A percentile compares a stretch with the other conserved stretches of the same genome.
Evolutionary conservation across 345 rosid genomes (phyloP).

Genomic region (Rhodomyrtus tomentosa): DNA sequence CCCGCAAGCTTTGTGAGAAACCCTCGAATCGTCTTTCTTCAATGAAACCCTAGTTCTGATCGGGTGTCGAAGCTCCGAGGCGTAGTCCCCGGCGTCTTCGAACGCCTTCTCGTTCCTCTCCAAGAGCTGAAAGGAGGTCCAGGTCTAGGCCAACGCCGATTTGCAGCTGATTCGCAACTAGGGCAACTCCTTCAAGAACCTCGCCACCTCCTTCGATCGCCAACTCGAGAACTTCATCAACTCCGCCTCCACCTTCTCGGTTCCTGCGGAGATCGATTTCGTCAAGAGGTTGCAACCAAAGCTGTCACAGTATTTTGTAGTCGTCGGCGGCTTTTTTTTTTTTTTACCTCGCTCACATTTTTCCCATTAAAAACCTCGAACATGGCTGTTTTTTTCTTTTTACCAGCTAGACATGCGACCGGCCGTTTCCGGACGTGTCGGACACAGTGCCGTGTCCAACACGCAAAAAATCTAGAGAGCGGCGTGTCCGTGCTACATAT

Average conservation of each 20-base stretch:
- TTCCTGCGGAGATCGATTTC: constrained; percentile 59
- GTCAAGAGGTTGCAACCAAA: constrained; percentile 87
- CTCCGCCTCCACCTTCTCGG: constrained; percentile 55
- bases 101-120: constrained; percentile 72
- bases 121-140: constrained; percentile 86
- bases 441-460: too few relatives aligned
- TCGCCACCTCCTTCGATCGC: constrained; percentile 74
- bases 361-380: too few relatives aligned
- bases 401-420: too few relatives aligned
- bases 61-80: neutral
- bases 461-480: too few relatives aligned
- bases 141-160: constrained; percentile 90
- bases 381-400: too few relatives aligned
- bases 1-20: neutral
- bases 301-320: too few relatives aligned
- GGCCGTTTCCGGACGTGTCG: too few relatives aligned
- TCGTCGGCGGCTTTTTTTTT: too few relatives aligned
- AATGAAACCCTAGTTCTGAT: neutral
- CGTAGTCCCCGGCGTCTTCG: constrained; percentile 24
- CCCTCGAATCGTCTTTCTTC: neutral
- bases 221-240: constrained; percentile 80
- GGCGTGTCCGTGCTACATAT: too few relatives aligned
- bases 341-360: too few relatives aligned
- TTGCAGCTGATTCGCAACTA: constrained; percentile 68
- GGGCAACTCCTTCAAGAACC: constrained; percentile 77